A percentile compares a stretch with the other conserved stretches of the same genome.
Conservation (phyloP, 2,329 filamentous ascomycete genomes). For the Dichotomopilus funicola region DNA sequence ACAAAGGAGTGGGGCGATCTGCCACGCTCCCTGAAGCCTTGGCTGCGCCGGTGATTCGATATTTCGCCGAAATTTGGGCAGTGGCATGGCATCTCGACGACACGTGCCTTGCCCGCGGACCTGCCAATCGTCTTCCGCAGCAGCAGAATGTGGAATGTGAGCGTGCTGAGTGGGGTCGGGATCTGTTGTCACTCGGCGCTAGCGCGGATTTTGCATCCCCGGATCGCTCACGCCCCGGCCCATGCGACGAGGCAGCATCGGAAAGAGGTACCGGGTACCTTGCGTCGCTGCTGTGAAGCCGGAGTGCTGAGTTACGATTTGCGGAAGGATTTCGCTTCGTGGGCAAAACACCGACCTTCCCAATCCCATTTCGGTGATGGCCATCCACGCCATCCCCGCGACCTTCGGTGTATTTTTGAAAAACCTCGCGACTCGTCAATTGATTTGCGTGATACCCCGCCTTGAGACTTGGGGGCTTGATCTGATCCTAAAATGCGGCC, state of each 20-base stretch:
- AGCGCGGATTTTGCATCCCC: constrained; percentile 6
- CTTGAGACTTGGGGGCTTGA: too few species aligned
- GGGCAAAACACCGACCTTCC: background rate
- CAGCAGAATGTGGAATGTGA: background rate
- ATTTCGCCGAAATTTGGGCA: constrained; percentile 13
- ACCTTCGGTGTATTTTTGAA: too few species aligned
- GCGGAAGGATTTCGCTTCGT: background rate
- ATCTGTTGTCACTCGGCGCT: constrained; percentile 10
- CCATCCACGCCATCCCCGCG: background rate
- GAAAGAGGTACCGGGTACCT: constrained; percentile 3
- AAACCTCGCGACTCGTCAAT: too few species aligned
- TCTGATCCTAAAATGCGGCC: too few species aligned
- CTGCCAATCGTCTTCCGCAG: constrained; percentile 2
- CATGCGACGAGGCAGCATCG: background rate
- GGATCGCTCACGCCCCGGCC: constrained; percentile 2
- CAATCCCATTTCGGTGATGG: background rate
- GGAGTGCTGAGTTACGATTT: background rate
- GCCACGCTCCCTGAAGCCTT: background rate
- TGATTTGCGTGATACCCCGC: too few species aligned
- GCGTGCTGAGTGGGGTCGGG: constrained; percentile 9
- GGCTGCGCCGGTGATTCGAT: background rate
- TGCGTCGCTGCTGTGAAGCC: background rate
- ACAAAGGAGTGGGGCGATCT: constrained; percentile 4
- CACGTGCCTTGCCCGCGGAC: constrained; percentile 4
- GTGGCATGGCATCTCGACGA: background rate